phyloP scores from a whole-genome alignment of 2,329 filamentous ascomycete species.

The Colletotrichum tanaceti region DNA sequence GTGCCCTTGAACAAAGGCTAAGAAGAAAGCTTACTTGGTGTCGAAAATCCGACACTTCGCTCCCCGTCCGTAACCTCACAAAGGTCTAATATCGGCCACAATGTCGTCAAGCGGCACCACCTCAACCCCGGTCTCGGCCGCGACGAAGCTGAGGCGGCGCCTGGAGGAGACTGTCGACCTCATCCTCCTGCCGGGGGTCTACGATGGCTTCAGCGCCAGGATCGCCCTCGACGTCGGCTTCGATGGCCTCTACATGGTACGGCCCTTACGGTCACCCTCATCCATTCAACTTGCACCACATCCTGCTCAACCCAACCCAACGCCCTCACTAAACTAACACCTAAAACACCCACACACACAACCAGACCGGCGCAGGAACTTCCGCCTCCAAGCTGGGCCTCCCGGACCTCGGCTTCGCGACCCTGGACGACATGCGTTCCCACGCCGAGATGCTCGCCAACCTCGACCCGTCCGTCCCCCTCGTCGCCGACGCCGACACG shows the following conservation, averaged over 20 bases:
- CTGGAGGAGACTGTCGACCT: slow-evolving; percentile 53
- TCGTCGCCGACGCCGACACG: slow-evolving; percentile 72
- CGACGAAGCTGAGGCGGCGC: slow-evolving; percentile 54
- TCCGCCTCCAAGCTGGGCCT: slow-evolving; percentile 70
- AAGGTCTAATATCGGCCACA: background rate
- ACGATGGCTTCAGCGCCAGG: slow-evolving; percentile 74
- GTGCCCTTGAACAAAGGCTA: background rate
- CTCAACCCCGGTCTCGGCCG: slow-evolving; percentile 37
- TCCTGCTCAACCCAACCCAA: background rate
- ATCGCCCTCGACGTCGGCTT: slow-evolving; percentile 73
- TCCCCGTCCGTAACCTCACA: background rate
- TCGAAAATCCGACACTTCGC: too few relatives aligned
- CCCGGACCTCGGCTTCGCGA: slow-evolving; percentile 72
- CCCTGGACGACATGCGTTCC: slow-evolving; percentile 70
- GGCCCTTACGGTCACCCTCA: slow-evolving; percentile 32
- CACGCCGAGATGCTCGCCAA: slow-evolving; percentile 75
- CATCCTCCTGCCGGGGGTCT: slow-evolving; percentile 73
- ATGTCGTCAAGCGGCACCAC: slow-evolving; percentile 22
- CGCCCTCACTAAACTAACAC: background rate
- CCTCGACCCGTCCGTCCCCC: slow-evolving; percentile 64
- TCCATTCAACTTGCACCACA: background rate
- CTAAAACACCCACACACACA: background rate
- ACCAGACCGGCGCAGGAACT: slow-evolving; percentile 71
- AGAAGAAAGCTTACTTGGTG: background rate
- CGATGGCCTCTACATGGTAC: slow-evolving; percentile 75